Base-by-base conservation (phyloP, 176 grass and related monocot species). In the Triticum urartu region DNA sequence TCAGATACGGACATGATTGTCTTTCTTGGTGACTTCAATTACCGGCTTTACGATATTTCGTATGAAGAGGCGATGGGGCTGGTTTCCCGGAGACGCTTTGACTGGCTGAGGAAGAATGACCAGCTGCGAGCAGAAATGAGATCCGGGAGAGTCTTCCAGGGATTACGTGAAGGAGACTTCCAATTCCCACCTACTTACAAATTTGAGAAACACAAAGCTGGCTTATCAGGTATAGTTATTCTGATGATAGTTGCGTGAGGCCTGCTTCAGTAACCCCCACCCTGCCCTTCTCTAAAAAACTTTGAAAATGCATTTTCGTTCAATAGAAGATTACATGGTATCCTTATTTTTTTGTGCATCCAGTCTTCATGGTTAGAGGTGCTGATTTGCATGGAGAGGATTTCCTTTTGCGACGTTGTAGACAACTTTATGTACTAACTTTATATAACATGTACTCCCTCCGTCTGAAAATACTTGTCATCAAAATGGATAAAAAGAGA, bases 21-120 rank as follows among this genome's bases (percentile, higher is more conserved):
- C 35, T 98, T 98, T 92, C 86, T 98, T 81, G 96, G 96, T 89
- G 96, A 98, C 68, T 92, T 98, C 32, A 98, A 98, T 86, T 98
- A 98, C 81, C 90, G 96, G 28, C 86, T 98, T 78, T 79, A 89
- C 80, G 70, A 73, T 78, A 84, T 95, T 47, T 87, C 96, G 15
- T 98, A 95, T 84, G 96, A 98, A 50, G 91, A 94, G 73, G 93
- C 93, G 43, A 89, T 89, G 88, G 77, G 67, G 21, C 90, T 95
- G 34, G 78, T 98, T 84, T 94, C 88, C 61, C 86, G 40, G 81
- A 88, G 81, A 68, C 38, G 74, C 73, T 95, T 95, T 89, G 91
- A 94, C 48, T 79, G 62, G 69, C 88, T 98, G 62, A 95, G 68
- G 82, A 78, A 90, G 66, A 98, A 91, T 36, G 95, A 98, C 72